Evolutionary conservation across 805 yeast species (phyloP), one percentile per base, ranked within the genome.

Genomic region (Tanozyma kutaoensis): DNA sequence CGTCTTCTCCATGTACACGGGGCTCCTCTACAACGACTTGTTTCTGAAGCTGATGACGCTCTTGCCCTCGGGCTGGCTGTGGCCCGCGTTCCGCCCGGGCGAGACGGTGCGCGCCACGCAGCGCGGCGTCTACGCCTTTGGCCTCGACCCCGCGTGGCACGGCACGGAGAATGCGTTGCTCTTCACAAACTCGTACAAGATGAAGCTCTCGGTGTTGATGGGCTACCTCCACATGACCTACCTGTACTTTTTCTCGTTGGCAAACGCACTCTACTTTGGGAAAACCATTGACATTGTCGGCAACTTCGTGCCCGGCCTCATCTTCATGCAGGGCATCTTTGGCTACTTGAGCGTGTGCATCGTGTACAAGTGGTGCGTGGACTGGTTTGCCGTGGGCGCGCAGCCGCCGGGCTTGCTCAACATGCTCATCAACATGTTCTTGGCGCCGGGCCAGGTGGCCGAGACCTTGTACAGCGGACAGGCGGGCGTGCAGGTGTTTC

Each of bases 191-290:
- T 76, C 85, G 0, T 76, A 73, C 50, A 77, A 77, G 48, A 77
- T 77, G 86, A 77, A 77, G 39, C 51, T 77, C 31, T 76, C 85
- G 1, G 72, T 77, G 33, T 54, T 77, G 31, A 73, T 77, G 79
- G 86, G 86, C 15, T 76, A 70, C 44, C 54, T 66, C 24, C 86
- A 77, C 46, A 77, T 77, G 86, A 59, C 73, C 14, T 77, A 77
- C 45, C 75, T 84, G 1, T 71, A 67, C 42, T 51, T 67, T 52
- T 75, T 73, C 43, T 71, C 81, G n/a, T 54, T 75, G 34, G 80
- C 69, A 15, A 77, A 77, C 40, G 69, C 66, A 35, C 38, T 65
- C 19, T 61, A 62, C 39, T 75, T 74, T 56, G 55, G 66, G 23
- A 69, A 77, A 9, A 52, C 51, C 39, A 68, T 76, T 35, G 84